These are phyloP conservation scores for Pogostemon cablin DNA, from an alignment of 257 asterid genomes.

Conservation along the genomic window DNA sequence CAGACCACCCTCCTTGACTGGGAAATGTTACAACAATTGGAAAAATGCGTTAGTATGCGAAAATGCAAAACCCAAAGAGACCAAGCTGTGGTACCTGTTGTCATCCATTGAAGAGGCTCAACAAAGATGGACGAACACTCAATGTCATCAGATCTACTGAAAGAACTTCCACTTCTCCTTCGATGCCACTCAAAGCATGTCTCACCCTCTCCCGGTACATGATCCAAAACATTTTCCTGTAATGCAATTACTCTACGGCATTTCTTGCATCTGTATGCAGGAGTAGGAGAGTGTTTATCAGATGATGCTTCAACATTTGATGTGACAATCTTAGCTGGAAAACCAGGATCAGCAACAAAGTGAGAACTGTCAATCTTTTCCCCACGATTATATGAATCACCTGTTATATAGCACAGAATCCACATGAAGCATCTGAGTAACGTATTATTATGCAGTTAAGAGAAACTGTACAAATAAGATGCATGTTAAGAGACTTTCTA, in stretches of 20 bases:
- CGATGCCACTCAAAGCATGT: slow-evolving; percentile 79
- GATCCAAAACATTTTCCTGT: slow-evolving; percentile 77
- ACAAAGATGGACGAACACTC: slow-evolving; percentile 90
- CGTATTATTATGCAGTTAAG: not conserved
- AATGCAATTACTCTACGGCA: slow-evolving; percentile 87
- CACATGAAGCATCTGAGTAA: slow-evolving; percentile 10
- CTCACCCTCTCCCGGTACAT: slow-evolving; percentile 96
- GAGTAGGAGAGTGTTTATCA: slow-evolving; percentile 43
- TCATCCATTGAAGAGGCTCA: slow-evolving; percentile 99
- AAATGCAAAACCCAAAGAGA: not conserved
- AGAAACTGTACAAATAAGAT: not conserved
- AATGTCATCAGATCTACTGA: slow-evolving; percentile 51
- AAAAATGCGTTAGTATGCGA: not conserved
- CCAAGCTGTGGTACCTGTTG: slow-evolving; percentile 53
- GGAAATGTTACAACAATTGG: slow-evolving; percentile 1
- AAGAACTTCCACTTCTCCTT: slow-evolving; percentile 79
- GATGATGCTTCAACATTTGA: slow-evolving; percentile 46
- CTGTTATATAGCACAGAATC: slow-evolving; percentile 41
- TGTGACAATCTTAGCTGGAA: slow-evolving; percentile 48
- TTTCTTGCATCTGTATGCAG: slow-evolving; percentile 87
- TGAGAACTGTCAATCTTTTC: slow-evolving; percentile 74
- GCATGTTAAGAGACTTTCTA: too few species aligned
- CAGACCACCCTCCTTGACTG: slow-evolving; percentile 87
- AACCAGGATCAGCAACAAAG: slow-evolving; percentile 85
- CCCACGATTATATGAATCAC: slow-evolving; percentile 92